A percentile compares a stretch with the other conserved stretches of the same genome.
phyloP scores from a whole-genome alignment of 345 rosid species.

The Ricinus communis region DNA sequence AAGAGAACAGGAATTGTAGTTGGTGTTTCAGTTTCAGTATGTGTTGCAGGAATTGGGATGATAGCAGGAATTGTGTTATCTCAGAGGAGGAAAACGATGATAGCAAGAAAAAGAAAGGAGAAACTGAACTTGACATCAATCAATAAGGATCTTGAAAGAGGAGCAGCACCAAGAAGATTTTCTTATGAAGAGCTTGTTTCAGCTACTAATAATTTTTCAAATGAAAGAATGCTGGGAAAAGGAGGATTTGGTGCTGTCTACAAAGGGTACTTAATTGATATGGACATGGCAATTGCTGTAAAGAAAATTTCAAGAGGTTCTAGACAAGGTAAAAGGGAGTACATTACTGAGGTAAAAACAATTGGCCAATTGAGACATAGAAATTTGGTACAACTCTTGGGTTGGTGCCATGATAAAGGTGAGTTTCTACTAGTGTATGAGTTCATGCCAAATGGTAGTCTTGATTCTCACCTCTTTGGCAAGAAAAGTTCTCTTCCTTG shows the following conservation, averaged over 20 bases:
- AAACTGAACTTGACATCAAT: constrained; percentile 2
- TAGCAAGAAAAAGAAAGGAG: not conserved
- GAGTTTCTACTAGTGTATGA: constrained; percentile 37
- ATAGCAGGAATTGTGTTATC: not conserved
- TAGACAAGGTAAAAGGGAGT: constrained; percentile 42
- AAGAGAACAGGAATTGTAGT: not conserved
- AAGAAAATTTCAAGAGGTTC: constrained; percentile 42
- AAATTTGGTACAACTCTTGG: constrained; percentile 57
- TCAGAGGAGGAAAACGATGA: constrained; percentile 13
- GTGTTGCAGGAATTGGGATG: constrained; percentile 5
- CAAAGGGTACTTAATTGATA: constrained; percentile 28
- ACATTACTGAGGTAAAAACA: constrained; percentile 43
- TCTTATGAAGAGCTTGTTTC: constrained; percentile 29
- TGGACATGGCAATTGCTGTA: constrained; percentile 35
- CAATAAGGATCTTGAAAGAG: constrained; percentile 41
- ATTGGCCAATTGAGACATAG: constrained; percentile 56
- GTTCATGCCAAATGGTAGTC: constrained; percentile 65
- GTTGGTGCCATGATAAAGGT: constrained; percentile 58
- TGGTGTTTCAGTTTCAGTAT: constrained; percentile 18
- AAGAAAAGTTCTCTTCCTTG: constrained; percentile 39
- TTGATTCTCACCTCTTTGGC: constrained; percentile 54
- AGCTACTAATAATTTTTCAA: constrained; percentile 40
- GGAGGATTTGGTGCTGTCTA: constrained; percentile 54
- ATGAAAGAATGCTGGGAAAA: constrained; percentile 36
- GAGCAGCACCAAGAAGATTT: constrained; percentile 44